A percentile compares a stretch with the other conserved stretches of the same genome.
Conservation (phyloP, 306 rosid species). For the Glycine soja region DNA sequence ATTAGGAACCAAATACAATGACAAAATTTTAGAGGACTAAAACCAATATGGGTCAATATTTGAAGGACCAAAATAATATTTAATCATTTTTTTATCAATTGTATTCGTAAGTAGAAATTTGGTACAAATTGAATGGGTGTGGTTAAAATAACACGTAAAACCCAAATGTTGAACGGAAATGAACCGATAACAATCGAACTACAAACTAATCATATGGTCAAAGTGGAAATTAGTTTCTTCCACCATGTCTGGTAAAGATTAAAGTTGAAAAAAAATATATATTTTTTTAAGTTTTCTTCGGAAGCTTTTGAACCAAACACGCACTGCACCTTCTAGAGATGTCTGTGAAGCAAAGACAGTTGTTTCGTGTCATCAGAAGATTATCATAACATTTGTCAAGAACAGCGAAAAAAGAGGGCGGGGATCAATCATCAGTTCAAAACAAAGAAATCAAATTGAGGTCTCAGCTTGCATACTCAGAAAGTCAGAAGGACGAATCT, state of each 20-base stretch:
- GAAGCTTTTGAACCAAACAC: not conserved
- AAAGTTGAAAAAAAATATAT: not conserved
- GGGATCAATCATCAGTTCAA: too few species aligned
- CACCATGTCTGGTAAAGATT: not conserved
- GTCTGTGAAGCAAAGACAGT: not conserved
- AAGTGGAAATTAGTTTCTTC: conserved; percentile 4
- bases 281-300: not conserved
- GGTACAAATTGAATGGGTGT: too few species aligned
- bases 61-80: too few species aligned
- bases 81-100: too few species aligned
- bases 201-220: not conserved
- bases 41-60: too few species aligned
- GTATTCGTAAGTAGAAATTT: too few species aligned
- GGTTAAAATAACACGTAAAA: not conserved
- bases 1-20: too few species aligned
- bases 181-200: not conserved
- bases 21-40: too few species aligned
- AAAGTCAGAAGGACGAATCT: not conserved
- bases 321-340: not conserved
- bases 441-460: conserved; percentile 4
- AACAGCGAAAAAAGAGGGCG: not conserved
- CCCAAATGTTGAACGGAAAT: not conserved
- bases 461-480: not conserved
- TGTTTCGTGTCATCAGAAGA: not conserved
- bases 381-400: not conserved